These are phyloP conservation scores for Beauveria rudraprayagi DNA, from an alignment of 2,329 filamentous ascomycete genomes.

Conservation along the genomic window DNA sequence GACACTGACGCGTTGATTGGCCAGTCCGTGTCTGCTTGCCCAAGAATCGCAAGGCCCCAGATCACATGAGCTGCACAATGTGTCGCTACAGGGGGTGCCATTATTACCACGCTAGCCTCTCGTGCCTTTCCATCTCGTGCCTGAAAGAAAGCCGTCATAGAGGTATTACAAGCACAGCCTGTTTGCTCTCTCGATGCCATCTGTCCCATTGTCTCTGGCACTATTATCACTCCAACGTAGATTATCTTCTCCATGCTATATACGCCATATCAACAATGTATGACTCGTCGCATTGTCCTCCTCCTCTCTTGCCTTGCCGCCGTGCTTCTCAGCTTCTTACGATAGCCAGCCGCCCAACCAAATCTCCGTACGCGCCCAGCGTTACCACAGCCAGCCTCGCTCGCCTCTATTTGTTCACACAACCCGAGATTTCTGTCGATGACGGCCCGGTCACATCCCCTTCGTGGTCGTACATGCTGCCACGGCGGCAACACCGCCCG, in stretches of 20 bases:
- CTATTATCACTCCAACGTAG: neutral
- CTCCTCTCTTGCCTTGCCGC: neutral
- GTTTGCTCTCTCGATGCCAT: neutral
- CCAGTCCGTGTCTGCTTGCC: neutral
- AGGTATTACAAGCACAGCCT: too few species aligned
- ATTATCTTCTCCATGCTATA: neutral
- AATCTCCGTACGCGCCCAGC: neutral
- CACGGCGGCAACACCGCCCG: neutral
- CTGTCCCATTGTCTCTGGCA: neutral
- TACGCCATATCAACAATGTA: neutral
- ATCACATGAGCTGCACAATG: constrained; percentile 4
- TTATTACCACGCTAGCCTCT: neutral
- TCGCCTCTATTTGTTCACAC: neutral
- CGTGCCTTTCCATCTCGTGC: neutral
- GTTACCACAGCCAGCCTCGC: neutral
- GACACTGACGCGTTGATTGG: neutral
- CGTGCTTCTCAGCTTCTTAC: neutral
- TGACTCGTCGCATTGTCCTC: neutral
- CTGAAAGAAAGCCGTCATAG: neutral
- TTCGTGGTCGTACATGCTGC: neutral
- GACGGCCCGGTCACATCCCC: neutral
- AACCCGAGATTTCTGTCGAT: neutral
- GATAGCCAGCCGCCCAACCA: neutral
- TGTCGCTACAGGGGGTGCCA: neutral
- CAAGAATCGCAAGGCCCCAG: neutral